These are phyloP conservation scores for Pseudonitzschia delicatissima DNA, from an alignment of 108 stramenopile genomes.

Conservation along the genomic window DNA sequence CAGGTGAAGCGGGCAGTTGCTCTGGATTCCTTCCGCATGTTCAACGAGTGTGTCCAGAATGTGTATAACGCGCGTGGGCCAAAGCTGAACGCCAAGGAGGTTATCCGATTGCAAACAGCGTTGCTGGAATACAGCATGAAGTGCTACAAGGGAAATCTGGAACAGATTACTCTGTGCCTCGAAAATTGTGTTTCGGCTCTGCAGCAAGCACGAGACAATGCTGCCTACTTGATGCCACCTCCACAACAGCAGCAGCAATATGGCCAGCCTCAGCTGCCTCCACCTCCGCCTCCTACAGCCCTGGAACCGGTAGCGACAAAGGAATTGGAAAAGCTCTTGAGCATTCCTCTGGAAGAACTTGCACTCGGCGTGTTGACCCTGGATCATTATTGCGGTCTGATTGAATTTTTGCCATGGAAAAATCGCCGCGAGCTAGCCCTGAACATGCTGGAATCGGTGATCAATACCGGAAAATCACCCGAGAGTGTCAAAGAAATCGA, in stretches of 20 bases:
- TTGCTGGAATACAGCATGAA: constrained; percentile 88
- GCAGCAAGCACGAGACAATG: constrained; percentile 57
- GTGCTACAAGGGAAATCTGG: constrained; percentile 89
- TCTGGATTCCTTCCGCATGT: constrained; percentile 83
- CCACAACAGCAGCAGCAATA: constrained; percentile 3
- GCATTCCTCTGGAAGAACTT: constrained; percentile 80
- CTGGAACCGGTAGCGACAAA: constrained; percentile 77
- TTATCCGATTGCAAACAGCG: constrained; percentile 90
- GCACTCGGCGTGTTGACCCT: constrained; percentile 82
- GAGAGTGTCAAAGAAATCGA: constrained; percentile 67
- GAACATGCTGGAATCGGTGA: constrained; percentile 64
- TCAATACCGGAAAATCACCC: constrained; percentile 46
- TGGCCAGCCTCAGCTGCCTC: neutral
- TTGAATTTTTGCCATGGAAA: constrained; percentile 90
- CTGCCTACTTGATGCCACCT: constrained; percentile 38
- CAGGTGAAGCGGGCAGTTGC: constrained; percentile 67
- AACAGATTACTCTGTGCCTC: constrained; percentile 83
- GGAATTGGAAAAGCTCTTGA: constrained; percentile 88
- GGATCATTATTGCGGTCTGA: constrained; percentile 71
- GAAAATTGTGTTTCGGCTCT: constrained; percentile 68
- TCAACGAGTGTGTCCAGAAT: constrained; percentile 87
- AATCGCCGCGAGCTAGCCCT: constrained; percentile 80
- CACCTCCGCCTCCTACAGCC: constrained; percentile 1
- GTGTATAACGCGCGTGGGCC: constrained; percentile 86
- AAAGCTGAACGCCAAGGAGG: constrained; percentile 76